Percentiles rank a stretch among this genome's conserved stretches.
Conservation (phyloP, 169 alveolate species). For the Cryptosporidium sp. region DNA sequence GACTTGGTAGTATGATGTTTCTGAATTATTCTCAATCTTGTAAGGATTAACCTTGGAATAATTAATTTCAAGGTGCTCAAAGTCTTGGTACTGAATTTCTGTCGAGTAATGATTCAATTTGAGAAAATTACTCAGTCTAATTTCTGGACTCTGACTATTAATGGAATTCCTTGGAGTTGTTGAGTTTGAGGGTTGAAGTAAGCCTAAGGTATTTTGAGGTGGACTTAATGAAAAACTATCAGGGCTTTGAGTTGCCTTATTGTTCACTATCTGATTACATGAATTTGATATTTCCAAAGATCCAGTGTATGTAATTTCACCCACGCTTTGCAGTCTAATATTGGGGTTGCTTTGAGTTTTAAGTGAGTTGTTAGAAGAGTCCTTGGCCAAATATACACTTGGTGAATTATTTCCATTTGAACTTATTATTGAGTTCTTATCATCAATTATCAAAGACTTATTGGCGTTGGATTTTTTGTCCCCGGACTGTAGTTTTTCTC, state of each 20-base stretch:
- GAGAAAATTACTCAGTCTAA: slow-evolving; percentile 5
- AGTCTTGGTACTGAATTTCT: slow-evolving; percentile 11
- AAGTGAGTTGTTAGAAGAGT: neutral
- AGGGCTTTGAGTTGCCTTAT: neutral
- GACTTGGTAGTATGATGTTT: slow-evolving; percentile 41
- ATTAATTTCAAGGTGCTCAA: slow-evolving; percentile 29
- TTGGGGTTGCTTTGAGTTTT: slow-evolving; percentile 1
- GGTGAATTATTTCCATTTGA: slow-evolving; percentile 3
- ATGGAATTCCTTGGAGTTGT: neutral
- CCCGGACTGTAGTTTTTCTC: neutral
- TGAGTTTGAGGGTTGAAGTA: neutral
- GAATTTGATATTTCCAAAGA: neutral
- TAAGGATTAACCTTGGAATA: neutral
- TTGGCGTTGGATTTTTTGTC: neutral
- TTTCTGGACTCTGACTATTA: neutral
- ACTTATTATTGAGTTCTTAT: neutral
- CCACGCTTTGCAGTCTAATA: neutral
- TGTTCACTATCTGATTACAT: neutral
- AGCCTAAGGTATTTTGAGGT: neutral
- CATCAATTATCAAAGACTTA: slow-evolving; percentile 3
- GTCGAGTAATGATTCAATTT: slow-evolving; percentile 10
- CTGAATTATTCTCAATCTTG: slow-evolving; percentile 2
- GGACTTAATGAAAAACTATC: neutral
- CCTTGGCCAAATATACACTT: neutral
- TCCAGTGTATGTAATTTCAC: neutral